Base-by-base conservation (phyloP, 2,329 filamentous ascomycete species). In the Colletotrichum costaricense region DNA sequence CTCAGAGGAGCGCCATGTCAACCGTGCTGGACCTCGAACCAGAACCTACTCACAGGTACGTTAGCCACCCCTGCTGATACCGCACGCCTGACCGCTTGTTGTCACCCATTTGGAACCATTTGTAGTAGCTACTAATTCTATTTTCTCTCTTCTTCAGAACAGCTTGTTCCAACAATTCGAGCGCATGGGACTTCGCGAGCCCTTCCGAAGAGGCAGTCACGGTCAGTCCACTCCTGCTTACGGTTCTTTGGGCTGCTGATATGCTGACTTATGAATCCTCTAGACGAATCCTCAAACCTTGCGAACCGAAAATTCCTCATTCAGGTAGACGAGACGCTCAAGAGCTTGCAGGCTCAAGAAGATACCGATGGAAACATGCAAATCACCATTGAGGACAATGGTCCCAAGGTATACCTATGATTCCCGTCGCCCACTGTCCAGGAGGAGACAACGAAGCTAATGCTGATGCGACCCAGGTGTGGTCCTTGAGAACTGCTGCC, bases 331-430 rank as follows among this genome's bases (percentile, higher is more conserved):
- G 87, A 91, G 26, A 98, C 95, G 0, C 88, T 98, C 70, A 89
- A 95, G 79, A 92, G 90, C 72, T 88, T 99, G 57, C 88, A 95
- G 74, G 90, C 91, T 49, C 93, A 96, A 76, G 97, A 99, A 82
- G 97, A 99, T 80, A 97, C 95, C 35, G 95, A 99, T 83, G 88
- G 90, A 69, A 98, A 99, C 83, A 94, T 95, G 88, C 95, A 98
- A 83, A 99, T 99, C 82, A 99, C 97, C 35, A 97, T 98, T 78
- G 97, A 98, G 80, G 97, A 99, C 84, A 90, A 91, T 76, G 97
- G 97, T 0, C 96, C 97, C 63, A 99, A 98, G 89, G 94, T 93
- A 82, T 75, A 80, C 28, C 11, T 33, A 26, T 54, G 62, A 14
- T 12, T 19, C 42, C 42, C 26, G 28, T n/a, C 46, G 11, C 28